These are phyloP conservation scores for Coemansia sp. DNA, from an alignment of 192 early-diverging fungal species.

Conservation along the genomic window DNA sequence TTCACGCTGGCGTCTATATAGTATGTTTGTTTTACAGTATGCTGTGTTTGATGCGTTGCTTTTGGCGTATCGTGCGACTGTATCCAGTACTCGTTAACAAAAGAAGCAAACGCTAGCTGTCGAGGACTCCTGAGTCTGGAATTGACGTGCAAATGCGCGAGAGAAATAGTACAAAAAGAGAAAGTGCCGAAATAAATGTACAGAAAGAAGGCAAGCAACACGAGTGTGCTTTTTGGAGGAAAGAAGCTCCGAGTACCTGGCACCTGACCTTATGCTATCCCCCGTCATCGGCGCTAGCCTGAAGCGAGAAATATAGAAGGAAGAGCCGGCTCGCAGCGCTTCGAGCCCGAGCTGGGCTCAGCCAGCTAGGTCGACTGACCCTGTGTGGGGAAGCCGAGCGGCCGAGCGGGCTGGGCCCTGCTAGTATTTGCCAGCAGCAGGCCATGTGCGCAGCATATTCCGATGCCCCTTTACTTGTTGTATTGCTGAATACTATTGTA, in stretches of 20 bases:
- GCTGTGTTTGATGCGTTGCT: constrained; percentile 1
- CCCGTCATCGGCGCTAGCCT: neutral
- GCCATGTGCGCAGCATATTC: neutral
- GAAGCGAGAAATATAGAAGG: neutral
- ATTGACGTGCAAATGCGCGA: constrained; percentile 5
- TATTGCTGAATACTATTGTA: neutral
- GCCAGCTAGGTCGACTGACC: neutral
- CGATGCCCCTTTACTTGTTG: neutral
- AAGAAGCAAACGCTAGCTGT: neutral
- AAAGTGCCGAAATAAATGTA: neutral
- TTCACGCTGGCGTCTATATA: constrained; percentile 4
- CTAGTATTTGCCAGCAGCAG: neutral
- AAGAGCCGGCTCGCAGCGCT: neutral
- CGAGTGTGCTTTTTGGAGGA: neutral
- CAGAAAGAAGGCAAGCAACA: neutral
- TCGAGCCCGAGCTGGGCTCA: neutral
- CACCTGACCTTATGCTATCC: constrained; percentile 1
- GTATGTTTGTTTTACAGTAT: neutral
- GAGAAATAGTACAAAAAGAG: constrained; percentile 5
- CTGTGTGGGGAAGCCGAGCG: neutral
- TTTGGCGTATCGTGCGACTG: neutral
- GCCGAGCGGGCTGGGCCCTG: neutral
- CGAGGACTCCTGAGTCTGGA: neutral
- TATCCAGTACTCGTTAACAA: neutral
- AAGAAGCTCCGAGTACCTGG: neutral